A percentile compares a stretch with the other conserved stretches of the same genome.
Evolutionary conservation across 2,329 filamentous ascomycete genomes (phyloP).

Genomic region (Colletotrichum plurivorum): DNA sequence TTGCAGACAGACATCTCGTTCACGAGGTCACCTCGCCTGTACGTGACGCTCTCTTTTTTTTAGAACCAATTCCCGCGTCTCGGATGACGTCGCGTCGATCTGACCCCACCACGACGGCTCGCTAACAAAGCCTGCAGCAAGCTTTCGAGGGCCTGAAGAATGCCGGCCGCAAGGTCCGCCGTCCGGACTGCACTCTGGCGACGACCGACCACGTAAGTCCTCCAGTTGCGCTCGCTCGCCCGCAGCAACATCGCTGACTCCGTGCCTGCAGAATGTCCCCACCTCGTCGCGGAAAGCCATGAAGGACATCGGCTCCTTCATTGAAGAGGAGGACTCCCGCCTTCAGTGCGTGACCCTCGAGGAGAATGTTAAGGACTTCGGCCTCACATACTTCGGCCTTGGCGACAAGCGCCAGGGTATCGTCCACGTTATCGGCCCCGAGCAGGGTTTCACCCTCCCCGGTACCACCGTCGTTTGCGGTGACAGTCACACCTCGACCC

Average conservation of each 20-base stretch:
- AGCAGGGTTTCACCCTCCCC: constrained; percentile 98
- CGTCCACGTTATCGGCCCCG: constrained; percentile 97
- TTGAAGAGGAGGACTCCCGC: constrained; percentile 93
- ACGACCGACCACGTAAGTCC: constrained; percentile 93
- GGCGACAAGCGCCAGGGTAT: constrained; percentile 98
- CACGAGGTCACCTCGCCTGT: constrained; percentile 98
- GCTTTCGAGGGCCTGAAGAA: constrained; percentile 96
- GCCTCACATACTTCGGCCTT: constrained; percentile 96
- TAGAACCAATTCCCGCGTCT: background rate
- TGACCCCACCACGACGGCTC: constrained; percentile 29
- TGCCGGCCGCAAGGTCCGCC: constrained; percentile 87
- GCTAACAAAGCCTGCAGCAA: constrained; percentile 71
- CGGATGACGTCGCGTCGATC: constrained; percentile 33
- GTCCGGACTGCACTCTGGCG: constrained; percentile 96
- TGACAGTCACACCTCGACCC: constrained; percentile 97
- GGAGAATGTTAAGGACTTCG: constrained; percentile 97
- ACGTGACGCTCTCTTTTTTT: constrained; percentile 44
- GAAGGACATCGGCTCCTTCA: constrained; percentile 94
- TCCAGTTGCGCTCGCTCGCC: background rate
- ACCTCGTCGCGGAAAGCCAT: constrained; percentile 91
- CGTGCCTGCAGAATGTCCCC: constrained; percentile 83
- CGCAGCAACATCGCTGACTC: constrained; percentile 4
- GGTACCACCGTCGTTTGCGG: constrained; percentile 98
- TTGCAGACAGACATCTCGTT: constrained; percentile 89
- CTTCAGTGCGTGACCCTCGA: constrained; percentile 96